phyloP scores from a whole-genome alignment of 2,329 filamentous ascomycete species.

The Helminthosporium solani region DNA sequence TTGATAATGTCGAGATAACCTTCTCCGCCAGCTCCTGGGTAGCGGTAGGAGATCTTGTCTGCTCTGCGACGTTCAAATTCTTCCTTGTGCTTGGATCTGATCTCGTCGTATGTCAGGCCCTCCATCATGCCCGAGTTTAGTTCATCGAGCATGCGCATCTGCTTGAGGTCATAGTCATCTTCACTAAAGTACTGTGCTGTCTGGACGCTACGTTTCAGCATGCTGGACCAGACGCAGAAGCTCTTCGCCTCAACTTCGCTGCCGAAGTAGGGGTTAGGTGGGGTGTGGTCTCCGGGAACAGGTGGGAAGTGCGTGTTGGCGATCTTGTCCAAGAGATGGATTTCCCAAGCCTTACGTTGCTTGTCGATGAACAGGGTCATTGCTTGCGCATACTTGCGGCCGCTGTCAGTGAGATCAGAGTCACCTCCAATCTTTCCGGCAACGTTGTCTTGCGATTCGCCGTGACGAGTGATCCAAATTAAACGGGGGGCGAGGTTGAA shows the following conservation, averaged over 20 bases:
- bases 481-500: conserved; percentile 95
- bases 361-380: conserved; percentile 81
- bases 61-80: conserved; percentile 77
- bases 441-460: conserved; percentile 85
- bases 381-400: conserved; percentile 73
- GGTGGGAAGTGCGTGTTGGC: conserved; percentile 83
- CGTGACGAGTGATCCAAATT: conserved; percentile 97
- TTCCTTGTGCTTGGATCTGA: conserved; percentile 72
- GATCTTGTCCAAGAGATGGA: conserved; percentile 76
- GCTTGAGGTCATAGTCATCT: conserved; percentile 90
- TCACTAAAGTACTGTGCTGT: conserved; percentile 91
- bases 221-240: conserved; percentile 98
- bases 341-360: conserved; percentile 78
- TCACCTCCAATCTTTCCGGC: conserved; percentile 89
- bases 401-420: conserved; percentile 77
- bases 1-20: conserved; percentile 97
- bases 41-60: conserved; percentile 95
- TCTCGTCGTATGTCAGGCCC: conserved; percentile 91
- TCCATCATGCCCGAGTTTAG: conserved; percentile 92
- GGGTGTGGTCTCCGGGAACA: conserved; percentile 84
- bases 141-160: conserved; percentile 97
- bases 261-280: conserved; percentile 82
- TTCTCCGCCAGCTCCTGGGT: conserved; percentile 92
- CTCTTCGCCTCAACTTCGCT: conserved; percentile 64
- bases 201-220: conserved; percentile 87